Base-by-base conservation (phyloP, 2,329 filamentous ascomycete genomes). In the Xylariaceae sp. region DNA sequence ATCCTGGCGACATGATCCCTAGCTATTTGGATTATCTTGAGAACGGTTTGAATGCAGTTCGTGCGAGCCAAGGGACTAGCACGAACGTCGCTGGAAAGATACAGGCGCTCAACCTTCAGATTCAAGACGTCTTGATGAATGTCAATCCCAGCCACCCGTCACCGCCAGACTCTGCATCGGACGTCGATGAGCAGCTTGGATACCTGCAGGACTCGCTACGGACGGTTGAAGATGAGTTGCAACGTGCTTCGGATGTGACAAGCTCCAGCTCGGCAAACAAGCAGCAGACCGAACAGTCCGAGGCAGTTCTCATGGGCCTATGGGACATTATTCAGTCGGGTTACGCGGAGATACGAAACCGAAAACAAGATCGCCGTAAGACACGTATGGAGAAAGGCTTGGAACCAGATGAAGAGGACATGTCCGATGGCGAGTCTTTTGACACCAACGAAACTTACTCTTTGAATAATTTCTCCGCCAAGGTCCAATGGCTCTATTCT, bases 401-500 rank as follows among this genome's bases (percentile, higher is more conserved):
- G 8, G 65, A 68, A 9, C 74, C 76, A 6, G 80, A 84, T 29
- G 75, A 79, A 12, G 79, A 83, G 19, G 76, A 79, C 31, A 64
- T 79, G 45, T 81, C 79, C 2, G 79, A 79, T 18, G 79, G 82
- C 44, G 81, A 85, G 47, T 72, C 73, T 15, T 71, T 73, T 41
- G 72, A 79, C 49, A 57, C 68, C 18, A 72, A 72, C 43, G 81
- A 86, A 52, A 54, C 74, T 1, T 94, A 87, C 65, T 85, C 84
- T 2, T 67, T 95, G 3, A 72, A 76, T 17, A 87, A 83, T 16
- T 94, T 97, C 61, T 84, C 82, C 13, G 71, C 78, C 8, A 88
- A 87, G 56, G 81, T 97, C 1, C 84, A 89, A 55, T 85, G 81
- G 67, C 69, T 96, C 4, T 88, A 89, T 58, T 73, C 75, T 31